Evolutionary conservation across 495 filamentous ascomycete species (phyloP).

Genomic region (Aspergillus mulundensis): DNA sequence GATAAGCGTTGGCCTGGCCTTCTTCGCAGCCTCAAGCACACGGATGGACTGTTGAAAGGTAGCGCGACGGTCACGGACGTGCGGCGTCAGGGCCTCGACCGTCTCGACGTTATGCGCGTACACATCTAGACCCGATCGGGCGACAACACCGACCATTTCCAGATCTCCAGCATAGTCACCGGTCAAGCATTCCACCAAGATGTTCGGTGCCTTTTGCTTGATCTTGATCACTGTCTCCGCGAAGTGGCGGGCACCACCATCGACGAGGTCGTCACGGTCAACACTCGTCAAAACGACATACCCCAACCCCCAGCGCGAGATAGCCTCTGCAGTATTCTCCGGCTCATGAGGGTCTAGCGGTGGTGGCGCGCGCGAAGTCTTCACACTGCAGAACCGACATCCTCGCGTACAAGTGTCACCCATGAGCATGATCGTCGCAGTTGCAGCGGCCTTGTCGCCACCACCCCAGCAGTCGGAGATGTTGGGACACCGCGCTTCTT

Average conservation of each 20-base stretch:
- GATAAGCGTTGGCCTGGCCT: conserved; percentile 67
- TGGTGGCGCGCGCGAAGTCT: conserved; percentile 72
- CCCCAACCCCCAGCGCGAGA: conserved; percentile 87
- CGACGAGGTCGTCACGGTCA: conserved; percentile 85
- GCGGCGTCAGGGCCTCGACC: conserved; percentile 82
- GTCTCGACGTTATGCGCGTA: conserved; percentile 98
- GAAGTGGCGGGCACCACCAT: conserved; percentile 87
- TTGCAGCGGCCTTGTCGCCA: conserved; percentile 78
- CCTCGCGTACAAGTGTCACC: conserved; percentile 97
- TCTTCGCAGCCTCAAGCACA: conserved; percentile 80
- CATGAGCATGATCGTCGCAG: conserved; percentile 99
- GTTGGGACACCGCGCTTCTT: conserved; percentile 95
- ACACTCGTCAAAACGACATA: conserved; percentile 94
- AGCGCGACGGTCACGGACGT: conserved; percentile 84
- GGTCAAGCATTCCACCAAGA: conserved; percentile 93
- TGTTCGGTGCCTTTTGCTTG: conserved; percentile 79
- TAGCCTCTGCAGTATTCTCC: conserved; percentile 91
- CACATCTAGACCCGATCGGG: conserved; percentile 84
- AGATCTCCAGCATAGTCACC: conserved; percentile 82
- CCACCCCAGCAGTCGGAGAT: conserved; percentile 98
- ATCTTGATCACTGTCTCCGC: conserved; percentile 93
- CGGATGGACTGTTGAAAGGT: conserved; percentile 80
- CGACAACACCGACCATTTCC: conserved; percentile 78
- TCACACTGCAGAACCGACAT: conserved; percentile 95
- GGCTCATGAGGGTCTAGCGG: conserved; percentile 95